Evolutionary conservation across 2,329 filamentous ascomycete genomes (phyloP), one percentile per base, ranked within the genome.

Genomic region (Epichloe brachyelytri): DNA sequence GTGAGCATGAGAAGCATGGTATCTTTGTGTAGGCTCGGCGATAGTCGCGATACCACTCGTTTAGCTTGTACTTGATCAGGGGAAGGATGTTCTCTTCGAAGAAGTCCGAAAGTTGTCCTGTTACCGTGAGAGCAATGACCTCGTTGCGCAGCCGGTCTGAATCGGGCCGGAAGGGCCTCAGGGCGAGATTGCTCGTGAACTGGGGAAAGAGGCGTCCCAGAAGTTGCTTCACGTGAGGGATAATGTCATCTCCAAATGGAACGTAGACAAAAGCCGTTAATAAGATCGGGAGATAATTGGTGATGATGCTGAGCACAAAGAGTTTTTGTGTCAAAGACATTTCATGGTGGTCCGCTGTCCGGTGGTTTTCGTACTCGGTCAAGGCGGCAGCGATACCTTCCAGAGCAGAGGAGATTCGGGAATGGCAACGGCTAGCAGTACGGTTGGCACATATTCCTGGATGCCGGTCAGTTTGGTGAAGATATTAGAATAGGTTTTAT

Each of bases 261-360:
- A 90, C 82, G 60, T 90, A 90, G 48, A 90, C 77, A 59, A 89
- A 90, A 0, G 86, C 85, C 0, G 85, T 89, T 6, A 90, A 71
- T 55, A 88, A 76, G 44, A 87, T 84, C 0, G 84, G 84, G 1
- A 88, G 73, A 61, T 89, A 90, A 4, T 86, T 85, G 12, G 85
- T 88, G 65, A 89, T 86, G 69, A 88, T 87, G 70, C 85, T 86
- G 62, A 90, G 76, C 36, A 87, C 74, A 53, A 89, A 88, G 7
- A 85, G 77, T 71, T 89, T 89, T 55, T 83, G 78, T 0, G 83
- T 86, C 56, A 86, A 72, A 0, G 84, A 82, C 54, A 80, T 76
- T 54, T 88, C 81, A 60, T 86, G 82, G 19, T 77, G 72, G 47
- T 83, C 81, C 34, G 80, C 74, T 0, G 84, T 88, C 50, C 86